Percentiles rank a stretch among this genome's conserved stretches.
phyloP scores from a whole-genome alignment of 179 eudicot species.

The Actinidia chinensis region DNA sequence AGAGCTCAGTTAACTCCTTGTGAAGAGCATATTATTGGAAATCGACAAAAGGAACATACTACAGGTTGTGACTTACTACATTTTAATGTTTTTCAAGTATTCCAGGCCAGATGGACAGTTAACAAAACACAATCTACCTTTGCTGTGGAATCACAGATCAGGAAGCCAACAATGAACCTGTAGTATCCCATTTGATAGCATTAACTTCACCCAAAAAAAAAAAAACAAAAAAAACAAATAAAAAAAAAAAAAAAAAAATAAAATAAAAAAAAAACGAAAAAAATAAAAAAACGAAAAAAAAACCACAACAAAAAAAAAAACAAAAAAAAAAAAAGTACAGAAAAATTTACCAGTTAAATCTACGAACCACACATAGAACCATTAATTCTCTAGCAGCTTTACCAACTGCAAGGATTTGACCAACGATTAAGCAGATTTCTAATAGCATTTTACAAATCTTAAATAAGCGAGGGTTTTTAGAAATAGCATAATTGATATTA shows the following conservation, averaged over 20 bases:
- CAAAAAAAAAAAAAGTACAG: too few species aligned
- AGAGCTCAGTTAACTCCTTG: not conserved
- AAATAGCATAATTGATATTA: too few species aligned
- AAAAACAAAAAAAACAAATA: too few species aligned
- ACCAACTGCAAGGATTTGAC: too few species aligned
- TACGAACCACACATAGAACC: not conserved
- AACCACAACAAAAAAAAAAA: too few species aligned
- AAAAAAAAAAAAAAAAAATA: too few species aligned
- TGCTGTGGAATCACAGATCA: conserved; percentile 93
- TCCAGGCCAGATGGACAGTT: not conserved
- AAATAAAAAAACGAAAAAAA: too few species aligned
- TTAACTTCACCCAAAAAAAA: conserved; percentile 90
- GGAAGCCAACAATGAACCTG: conserved; percentile 87
- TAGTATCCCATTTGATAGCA: conserved; percentile 98
- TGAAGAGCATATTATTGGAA: not conserved
- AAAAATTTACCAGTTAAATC: not conserved
- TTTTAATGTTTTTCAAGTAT: not conserved
- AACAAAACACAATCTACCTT: conserved; percentile 49
- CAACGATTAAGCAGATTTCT: not conserved
- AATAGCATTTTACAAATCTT: not conserved
- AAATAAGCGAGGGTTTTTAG: not conserved
- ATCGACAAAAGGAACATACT: not conserved
- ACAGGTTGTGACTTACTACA: too few species aligned
- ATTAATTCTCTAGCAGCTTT: too few species aligned
- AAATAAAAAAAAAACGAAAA: too few species aligned